phyloP scores from a whole-genome alignment of 345 rosid genomes.

The Rubroshorea leprosula region DNA sequence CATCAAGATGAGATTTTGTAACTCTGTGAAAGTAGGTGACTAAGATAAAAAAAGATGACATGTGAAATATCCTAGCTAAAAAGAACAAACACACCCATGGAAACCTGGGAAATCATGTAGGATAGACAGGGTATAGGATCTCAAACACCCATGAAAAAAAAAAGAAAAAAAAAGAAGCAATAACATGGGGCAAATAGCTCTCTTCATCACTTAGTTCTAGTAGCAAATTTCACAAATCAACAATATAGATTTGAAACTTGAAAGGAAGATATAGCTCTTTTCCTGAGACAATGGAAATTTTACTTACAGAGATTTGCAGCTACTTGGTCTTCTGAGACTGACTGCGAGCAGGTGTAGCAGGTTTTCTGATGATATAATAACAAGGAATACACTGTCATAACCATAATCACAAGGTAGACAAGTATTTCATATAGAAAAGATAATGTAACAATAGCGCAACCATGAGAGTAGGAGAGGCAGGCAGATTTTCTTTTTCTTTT shows the following conservation, averaged over 20 bases:
- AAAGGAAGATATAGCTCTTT: constrained; percentile 1
- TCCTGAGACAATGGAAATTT: constrained; percentile 3
- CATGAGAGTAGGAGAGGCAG: not conserved
- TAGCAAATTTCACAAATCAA: not conserved
- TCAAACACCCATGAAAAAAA: not conserved
- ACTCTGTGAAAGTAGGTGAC: no score
- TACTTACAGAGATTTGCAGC: constrained; percentile 82
- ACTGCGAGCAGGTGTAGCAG: constrained; percentile 64
- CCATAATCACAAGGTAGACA: constrained; percentile 4
- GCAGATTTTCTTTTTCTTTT: no score
- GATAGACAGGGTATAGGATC: constrained; percentile 1
- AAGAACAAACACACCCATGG: no score
- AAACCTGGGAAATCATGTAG: no score
- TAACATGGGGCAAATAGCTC: not conserved
- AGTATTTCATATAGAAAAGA: constrained; percentile 1
- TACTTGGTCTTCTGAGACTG: constrained; percentile 58
- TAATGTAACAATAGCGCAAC: no score
- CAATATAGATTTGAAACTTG: constrained; percentile 5
- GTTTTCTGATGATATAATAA: constrained; percentile 52
- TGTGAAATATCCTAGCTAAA: no score
- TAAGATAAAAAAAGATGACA: no score
- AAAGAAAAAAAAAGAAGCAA: not conserved
- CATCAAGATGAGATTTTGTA: no score
- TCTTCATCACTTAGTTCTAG: not conserved
- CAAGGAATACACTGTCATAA: constrained; percentile 15